Percentiles rank a stretch among this genome's conserved stretches.
Evolutionary conservation across 176 grass and related monocot species (phyloP).

Genomic region (Chloris gayana): DNA sequence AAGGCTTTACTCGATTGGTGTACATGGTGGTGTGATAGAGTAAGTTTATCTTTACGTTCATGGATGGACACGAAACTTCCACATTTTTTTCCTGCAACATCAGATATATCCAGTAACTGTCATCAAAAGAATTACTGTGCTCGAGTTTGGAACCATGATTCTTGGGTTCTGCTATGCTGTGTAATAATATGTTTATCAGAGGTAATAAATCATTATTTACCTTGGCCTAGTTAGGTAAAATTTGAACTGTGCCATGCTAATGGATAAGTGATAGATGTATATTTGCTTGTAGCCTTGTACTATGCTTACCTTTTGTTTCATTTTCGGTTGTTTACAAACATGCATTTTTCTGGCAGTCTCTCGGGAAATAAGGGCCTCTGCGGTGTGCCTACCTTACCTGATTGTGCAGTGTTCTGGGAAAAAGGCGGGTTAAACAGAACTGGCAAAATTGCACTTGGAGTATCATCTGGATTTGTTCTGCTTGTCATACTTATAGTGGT

Average conservation of each 20-base stretch:
- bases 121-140: background rate
- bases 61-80: background rate
- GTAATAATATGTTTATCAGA: background rate
- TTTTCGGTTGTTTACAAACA: background rate
- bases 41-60: constrained; percentile 50
- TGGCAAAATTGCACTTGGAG: constrained; percentile 86
- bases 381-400: constrained; percentile 85
- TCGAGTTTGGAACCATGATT: background rate
- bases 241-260: background rate
- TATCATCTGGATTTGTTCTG: constrained; percentile 71
- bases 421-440: constrained; percentile 80
- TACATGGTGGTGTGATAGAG: constrained; percentile 99
- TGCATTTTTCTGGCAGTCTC: constrained; percentile 55
- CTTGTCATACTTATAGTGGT: constrained; percentile 72
- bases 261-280: background rate
- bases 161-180: constrained; percentile 12
- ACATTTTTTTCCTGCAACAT: background rate
- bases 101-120: constrained; percentile 4
- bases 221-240: background rate
- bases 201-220: background rate
- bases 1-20: constrained; percentile 91
- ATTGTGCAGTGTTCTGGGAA: constrained; percentile 93
- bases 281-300: background rate
- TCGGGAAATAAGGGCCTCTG: constrained; percentile 98
- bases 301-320: constrained; percentile 4